Conservation (phyloP, 345 rosid species). For the Gossypium bickii region DNA sequence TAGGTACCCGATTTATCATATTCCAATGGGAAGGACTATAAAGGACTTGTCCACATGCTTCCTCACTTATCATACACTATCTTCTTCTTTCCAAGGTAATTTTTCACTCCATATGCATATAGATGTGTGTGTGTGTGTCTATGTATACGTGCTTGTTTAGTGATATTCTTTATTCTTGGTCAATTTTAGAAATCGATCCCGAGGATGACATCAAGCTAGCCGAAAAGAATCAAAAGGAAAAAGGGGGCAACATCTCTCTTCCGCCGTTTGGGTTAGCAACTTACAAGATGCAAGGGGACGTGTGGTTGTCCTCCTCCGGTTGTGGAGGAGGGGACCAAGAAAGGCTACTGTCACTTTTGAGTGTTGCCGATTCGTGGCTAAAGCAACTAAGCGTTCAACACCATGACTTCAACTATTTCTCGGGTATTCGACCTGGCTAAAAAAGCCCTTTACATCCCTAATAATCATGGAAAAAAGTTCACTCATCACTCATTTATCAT, state of each 20-base stretch:
- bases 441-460: no score
- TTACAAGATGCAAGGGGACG: constrained; percentile 61
- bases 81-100: not conserved
- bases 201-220: not conserved
- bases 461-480: no score
- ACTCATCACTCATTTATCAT: no score
- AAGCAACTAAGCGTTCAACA: constrained; percentile 94
- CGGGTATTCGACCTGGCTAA: constrained; percentile 61
- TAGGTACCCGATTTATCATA: not conserved
- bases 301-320: constrained; percentile 45
- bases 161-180: not conserved
- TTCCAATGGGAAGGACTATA: not conserved
- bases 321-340: constrained; percentile 69
- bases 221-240: not conserved
- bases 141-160: not conserved
- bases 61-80: not conserved
- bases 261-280: constrained; percentile 52
- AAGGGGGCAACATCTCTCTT: not conserved
- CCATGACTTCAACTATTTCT: constrained; percentile 92
- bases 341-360: constrained; percentile 64
- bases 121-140: not conserved
- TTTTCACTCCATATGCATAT: not conserved
- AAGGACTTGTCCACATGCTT: not conserved
- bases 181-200: not conserved
- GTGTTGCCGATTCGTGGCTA: constrained; percentile 98